Evolutionary conservation across 2,329 filamentous ascomycete genomes (phyloP), one percentile per base, ranked within the genome.

Genomic region (Colletotrichum sp.): DNA sequence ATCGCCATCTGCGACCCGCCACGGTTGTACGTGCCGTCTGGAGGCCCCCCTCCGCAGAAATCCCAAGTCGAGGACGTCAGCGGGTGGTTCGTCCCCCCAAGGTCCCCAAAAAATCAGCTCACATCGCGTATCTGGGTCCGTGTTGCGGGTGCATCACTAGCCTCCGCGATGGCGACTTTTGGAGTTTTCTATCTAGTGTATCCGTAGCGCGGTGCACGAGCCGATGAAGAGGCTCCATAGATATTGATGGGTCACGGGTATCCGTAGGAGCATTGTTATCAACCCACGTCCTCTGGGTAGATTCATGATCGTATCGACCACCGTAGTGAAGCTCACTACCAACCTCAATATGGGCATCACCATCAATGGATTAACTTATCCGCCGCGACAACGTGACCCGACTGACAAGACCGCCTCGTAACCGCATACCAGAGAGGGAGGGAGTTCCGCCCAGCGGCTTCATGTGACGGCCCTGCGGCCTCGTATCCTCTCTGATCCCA

Each of bases 391-490:
- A 49, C 39, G 9, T 12, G 39, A 44, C 13, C 32, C 32, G 2
- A 36, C 39, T 44, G 39, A 44, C 39, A 10, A 44, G 9, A n/a
- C 39, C 39, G 39, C 39, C 39, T 44, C 39, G 18, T n/a, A n/a
- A 44, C 39, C 9, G 39, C 39, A 44, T n/a, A 9, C 9, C 21
- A 24, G 21, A 21, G 39, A 28, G 30, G 13, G 21, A 39, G 39
- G 18, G 21, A 32, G 15, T 16, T 57, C 39, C 28, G 18, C 44
- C 44, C 28, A 34, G 44, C 52, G 34, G 44, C 63, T 76, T 64
- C 73, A 73, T 72, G 73, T 76, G 73, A 76, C 64, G 24, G 18
- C 12, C 39, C n/a, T 28, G 24, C 32, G 52, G 68, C 68, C 73
- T 76, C 73, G 73, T 76, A 73, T 73, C 64, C 55, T 63, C 24